Percentiles rank a stretch among this genome's conserved stretches.
Evolutionary conservation across 208 protist species (phyloP).

Genomic region (Leishmania martiniquensis): DNA sequence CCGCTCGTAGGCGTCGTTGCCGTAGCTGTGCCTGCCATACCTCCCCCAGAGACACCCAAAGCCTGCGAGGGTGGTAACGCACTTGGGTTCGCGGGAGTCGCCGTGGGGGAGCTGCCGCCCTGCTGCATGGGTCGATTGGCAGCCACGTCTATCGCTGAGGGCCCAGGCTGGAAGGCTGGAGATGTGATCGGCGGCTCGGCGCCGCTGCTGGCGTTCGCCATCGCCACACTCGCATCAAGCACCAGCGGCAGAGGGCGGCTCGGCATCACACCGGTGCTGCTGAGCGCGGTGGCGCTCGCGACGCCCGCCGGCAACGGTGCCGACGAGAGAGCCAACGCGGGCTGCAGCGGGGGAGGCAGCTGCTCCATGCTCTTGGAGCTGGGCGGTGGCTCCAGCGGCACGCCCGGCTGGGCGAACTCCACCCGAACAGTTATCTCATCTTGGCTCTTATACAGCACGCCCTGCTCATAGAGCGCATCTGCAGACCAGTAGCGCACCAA

Average conservation of each 20-base stretch:
- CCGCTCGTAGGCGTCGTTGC: conserved; percentile 8
- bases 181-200: conserved; percentile 26
- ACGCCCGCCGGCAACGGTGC: conserved; percentile 15
- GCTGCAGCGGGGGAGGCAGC: conserved; percentile 26
- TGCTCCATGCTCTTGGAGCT: not conserved
- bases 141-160: conserved; percentile 15
- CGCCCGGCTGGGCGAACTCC: conserved; percentile 38
- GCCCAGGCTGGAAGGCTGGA: conserved; percentile 24
- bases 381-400: conserved; percentile 28
- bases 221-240: not conserved
- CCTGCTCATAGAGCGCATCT: conserved; percentile 45
- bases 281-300: conserved; percentile 3
- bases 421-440: conserved; percentile 66
- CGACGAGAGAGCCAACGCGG: conserved; percentile 11
- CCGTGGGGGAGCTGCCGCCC: conserved; percentile 3
- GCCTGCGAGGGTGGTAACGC: not conserved
- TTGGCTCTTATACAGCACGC: conserved; percentile 52
- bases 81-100: conserved; percentile 1
- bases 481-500: conserved; percentile 49
- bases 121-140: conserved; percentile 2
- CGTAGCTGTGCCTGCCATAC: not conserved
- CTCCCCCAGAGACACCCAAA: conserved; percentile 3
- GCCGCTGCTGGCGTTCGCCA: conserved; percentile 5
- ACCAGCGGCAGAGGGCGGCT: not conserved
- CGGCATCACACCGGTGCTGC: not conserved